Evolutionary conservation across 139 green algal genomes (phyloP).

Genomic region (Coelastrella sp.): DNA sequence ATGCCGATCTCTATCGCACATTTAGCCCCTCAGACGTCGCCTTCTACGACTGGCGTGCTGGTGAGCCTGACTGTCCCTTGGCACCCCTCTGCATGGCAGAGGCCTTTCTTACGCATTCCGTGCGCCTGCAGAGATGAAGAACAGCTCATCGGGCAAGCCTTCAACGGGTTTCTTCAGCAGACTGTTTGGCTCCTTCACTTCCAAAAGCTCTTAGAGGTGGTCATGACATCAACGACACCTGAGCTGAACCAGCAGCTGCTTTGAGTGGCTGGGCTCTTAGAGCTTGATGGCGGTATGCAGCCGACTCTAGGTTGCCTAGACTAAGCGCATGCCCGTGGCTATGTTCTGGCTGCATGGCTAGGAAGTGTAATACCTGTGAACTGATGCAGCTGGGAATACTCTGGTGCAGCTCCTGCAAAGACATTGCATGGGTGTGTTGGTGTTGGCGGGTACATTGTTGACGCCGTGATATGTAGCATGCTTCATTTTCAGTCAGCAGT

Average conservation of each 20-base stretch:
- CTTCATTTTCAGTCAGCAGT: no score
- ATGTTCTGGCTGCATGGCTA: no score
- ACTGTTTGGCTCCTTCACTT: slow-evolving; percentile 16
- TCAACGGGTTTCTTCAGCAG: slow-evolving; percentile 9
- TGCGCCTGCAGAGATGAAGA: slow-evolving; percentile 11
- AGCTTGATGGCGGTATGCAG: no score
- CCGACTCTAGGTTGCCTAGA: no score
- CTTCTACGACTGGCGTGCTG: slow-evolving; percentile 12
- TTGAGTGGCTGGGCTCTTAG: not conserved
- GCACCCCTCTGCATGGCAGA: not conserved
- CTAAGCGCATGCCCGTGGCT: no score
- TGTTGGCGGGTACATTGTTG: no score
- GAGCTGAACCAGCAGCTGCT: not conserved
- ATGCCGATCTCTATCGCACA: slow-evolving; percentile 33
- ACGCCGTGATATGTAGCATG: no score
- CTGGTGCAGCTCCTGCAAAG: no score
- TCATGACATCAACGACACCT: not conserved
- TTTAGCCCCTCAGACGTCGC: slow-evolving; percentile 33
- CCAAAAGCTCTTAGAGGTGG: not conserved
- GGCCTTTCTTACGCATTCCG: not conserved
- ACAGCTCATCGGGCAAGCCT: not conserved
- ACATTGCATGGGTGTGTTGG: no score
- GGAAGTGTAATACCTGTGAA: no score
- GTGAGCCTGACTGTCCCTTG: not conserved
- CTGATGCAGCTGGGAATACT: no score